Base-by-base conservation (phyloP, 495 filamentous ascomycete genomes). In the Evansstolkia leycettana region DNA sequence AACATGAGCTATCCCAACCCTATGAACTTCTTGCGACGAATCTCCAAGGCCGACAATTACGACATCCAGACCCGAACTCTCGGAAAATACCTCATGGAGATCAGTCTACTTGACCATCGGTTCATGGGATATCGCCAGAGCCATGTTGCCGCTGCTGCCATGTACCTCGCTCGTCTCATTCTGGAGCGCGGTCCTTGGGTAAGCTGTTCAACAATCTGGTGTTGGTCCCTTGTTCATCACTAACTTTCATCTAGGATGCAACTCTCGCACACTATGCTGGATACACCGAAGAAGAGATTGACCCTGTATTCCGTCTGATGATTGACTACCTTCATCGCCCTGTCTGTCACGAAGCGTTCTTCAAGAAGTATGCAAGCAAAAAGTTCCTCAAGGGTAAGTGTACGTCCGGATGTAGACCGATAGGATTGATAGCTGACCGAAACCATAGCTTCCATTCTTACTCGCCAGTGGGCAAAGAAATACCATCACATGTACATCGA, bases 311-410 rank as follows among this genome's bases (percentile, higher is more conserved):
- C 59, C 72, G 76, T 45, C 65, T 95, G 32, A 95, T 98, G 89
- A 72, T 98, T 37, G 86, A 96, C 51, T 96, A 96, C 51, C 76
- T 96, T 23, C 79, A 77, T 38, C 73, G 78, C 7, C 90, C 92
- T 19, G 84, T 94, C 29, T 70, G 72, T 26, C 90, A 96, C 47
- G 86, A 95, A 57, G 90, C 92, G 12, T 96, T 98, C 73, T 96
- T 93, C 71, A 90, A 89, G 71, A 98, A 98, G 57, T 98, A 98
- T 51, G 90, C 92, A 11, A 90, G 85, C 73, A 96, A 95, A 68
- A 93, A 89, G 60, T 98, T 94, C 61, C 59, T 95, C 50, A 95
- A 95, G 66, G 89, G 90, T 87, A 73, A 52, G 60, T 41, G 5
- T 9, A 31, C n/a, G n/a, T n/a, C n/a, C n/a, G n/a, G n/a, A n/a